Conservation (phyloP, 495 filamentous ascomycete genomes). For the Talaromyces nanjingensis region DNA sequence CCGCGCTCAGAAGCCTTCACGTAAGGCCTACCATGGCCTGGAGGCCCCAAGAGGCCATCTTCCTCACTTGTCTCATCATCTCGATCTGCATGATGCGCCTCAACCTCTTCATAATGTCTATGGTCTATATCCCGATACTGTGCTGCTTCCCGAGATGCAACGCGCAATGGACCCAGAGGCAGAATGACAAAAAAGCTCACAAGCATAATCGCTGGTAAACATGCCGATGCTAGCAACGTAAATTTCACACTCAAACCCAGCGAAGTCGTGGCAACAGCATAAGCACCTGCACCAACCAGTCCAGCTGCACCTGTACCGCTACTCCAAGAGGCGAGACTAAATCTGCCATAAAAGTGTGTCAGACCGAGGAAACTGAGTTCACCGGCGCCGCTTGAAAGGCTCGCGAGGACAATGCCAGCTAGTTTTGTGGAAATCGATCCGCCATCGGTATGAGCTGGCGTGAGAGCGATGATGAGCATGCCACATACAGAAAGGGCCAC, state of each 20-base stretch:
- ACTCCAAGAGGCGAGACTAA: conserved; percentile 86
- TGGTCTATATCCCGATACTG: conserved; percentile 18
- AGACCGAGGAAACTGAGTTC: conserved; percentile 85
- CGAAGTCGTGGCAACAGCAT: conserved; percentile 76
- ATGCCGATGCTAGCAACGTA: conserved; percentile 68
- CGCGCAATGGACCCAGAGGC: conserved; percentile 52
- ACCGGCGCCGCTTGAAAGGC: conserved; percentile 73
- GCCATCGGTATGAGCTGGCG: conserved; percentile 52
- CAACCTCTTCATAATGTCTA: conserved; percentile 34
- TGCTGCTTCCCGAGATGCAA: conserved; percentile 10
- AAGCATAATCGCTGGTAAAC: conserved; percentile 75
- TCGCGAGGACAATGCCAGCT: conserved; percentile 76
- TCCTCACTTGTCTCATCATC: conserved; percentile 21
- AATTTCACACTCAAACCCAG: conserved; percentile 61
- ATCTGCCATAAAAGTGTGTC: conserved; percentile 90
- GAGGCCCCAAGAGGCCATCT: conserved; percentile 30
- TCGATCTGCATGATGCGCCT: conserved; percentile 32
- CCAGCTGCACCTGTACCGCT: conserved; percentile 90
- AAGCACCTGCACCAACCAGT: conserved; percentile 76
- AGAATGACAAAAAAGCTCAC: conserved; percentile 76
- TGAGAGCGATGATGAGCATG: conserved; percentile 83
- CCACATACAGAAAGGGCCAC: conserved; percentile 64
- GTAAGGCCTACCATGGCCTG: conserved; percentile 14
- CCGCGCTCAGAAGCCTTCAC: conserved; percentile 16
- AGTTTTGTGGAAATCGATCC: conserved; percentile 66